Evolutionary conservation across 345 rosid species (phyloP).

Genomic region (Psidium guajava): DNA sequence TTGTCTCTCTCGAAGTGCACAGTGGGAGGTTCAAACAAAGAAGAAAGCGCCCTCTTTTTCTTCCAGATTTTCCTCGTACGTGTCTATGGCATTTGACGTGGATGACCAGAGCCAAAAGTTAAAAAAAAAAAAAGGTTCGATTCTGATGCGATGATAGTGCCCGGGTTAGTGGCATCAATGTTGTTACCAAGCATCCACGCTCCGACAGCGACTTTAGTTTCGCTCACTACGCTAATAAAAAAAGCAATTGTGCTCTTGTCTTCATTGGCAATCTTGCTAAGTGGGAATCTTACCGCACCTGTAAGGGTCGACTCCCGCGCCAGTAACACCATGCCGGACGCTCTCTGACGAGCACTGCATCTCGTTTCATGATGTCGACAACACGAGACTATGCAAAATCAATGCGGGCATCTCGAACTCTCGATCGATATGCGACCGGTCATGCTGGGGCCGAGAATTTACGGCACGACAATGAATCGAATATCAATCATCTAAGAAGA

Average conservation of each 20-base stretch:
- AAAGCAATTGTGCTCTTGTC: neutral
- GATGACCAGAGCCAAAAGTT: neutral
- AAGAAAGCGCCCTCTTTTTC: neutral
- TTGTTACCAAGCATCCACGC: neutral
- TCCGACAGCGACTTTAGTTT: neutral
- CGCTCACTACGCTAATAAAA: neutral
- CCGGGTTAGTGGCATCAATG: neutral
- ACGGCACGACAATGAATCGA: neutral
- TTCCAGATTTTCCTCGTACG: slow-evolving; percentile 8
- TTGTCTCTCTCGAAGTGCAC: neutral
- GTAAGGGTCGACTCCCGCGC: neutral
- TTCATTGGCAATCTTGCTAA: neutral
- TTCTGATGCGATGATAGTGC: neutral
- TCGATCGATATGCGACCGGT: neutral
- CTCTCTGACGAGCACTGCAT: neutral
- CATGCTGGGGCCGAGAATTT: neutral
- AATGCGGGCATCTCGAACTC: neutral
- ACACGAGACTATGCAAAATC: neutral
- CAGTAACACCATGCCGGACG: neutral
- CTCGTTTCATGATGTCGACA: neutral
- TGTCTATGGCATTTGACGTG: neutral
- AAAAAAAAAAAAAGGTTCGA: neutral
- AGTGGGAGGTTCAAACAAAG: neutral
- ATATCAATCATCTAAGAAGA: neutral
- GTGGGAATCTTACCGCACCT: neutral